Conservation (phyloP, 257 asterid genomes). For the Misopates orontium region DNA sequence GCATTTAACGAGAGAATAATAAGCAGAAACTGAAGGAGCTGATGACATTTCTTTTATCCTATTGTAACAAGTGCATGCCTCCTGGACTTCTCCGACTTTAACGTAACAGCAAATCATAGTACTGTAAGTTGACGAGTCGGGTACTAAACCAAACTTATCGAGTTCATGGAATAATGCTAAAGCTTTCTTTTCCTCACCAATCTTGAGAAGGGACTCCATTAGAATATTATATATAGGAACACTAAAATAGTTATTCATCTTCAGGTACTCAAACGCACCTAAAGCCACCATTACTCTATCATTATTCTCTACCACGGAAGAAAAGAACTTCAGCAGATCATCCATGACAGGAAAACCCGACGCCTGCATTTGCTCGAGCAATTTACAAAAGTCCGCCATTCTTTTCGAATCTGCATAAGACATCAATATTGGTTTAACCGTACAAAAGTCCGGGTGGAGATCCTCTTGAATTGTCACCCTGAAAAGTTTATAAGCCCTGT, state of each 20-base stretch:
- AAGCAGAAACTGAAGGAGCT: constrained; percentile 68
- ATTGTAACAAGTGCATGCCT: constrained; percentile 77
- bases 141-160: constrained; percentile 38
- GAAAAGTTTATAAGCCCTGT: constrained; percentile 82
- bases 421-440: constrained; percentile 67
- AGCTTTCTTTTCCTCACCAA: constrained; percentile 62
- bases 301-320: constrained; percentile 46
- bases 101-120: constrained; percentile 59
- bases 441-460: constrained; percentile 71
- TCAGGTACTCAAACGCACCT: constrained; percentile 66
- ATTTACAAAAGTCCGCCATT: constrained; percentile 59
- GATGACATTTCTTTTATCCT: constrained; percentile 53
- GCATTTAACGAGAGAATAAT: constrained; percentile 60
- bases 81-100: constrained; percentile 54
- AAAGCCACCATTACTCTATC: constrained; percentile 43
- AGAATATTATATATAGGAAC: constrained; percentile 64
- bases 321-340: constrained; percentile 58
- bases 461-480: constrained; percentile 66
- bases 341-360: constrained; percentile 45
- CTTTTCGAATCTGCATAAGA: constrained; percentile 65
- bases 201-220: constrained; percentile 64
- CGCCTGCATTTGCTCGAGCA: constrained; percentile 72
- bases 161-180: constrained; percentile 64
- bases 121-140: constrained; percentile 61
- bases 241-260: constrained; percentile 38